Evolutionary conservation across 139 green algal species (phyloP), one percentile per base, ranked within the genome.

Genomic region (Volvox africanus): DNA sequence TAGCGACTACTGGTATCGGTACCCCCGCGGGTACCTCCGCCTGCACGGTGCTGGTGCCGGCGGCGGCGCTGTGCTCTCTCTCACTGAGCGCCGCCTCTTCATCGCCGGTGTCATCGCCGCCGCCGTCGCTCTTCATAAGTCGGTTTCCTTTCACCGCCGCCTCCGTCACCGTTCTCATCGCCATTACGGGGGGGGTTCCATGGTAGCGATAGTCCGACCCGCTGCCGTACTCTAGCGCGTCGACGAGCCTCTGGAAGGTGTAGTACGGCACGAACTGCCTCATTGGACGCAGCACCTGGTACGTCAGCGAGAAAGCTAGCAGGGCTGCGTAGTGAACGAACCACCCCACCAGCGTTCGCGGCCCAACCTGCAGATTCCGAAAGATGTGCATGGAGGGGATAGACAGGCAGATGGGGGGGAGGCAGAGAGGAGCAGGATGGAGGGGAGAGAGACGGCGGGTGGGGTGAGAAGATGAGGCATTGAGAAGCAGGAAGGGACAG

Each of bases 281-380:
- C 26, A 95, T 71, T 16, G 93, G 93, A 13, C 24, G 18, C 33
- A 93, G 88, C 37, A 93, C 16, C 17, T 13, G 9, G 88, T 95
- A 77, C 12, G 62, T 18, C 30, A 94, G 28, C 2, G 89, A 93
- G 92, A 95, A 96, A 21, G 61, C 86, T 16, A 93, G 12, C 9
- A 96, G 92, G 5, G 86, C 89, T 13, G 88, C 32, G 92, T 93
- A 96, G 94, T 96, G 94, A 0, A 24, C 79, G 82, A 96, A 96
- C 94, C 94, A 95, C 76, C 69, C 33, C 20, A 83, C 36, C 65
- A 96, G 62, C 26, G 88, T 91, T 6, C 26, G 50, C 13, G 88
- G 76, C 1, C 94, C 94, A 18, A 96, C 92, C 92, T 95, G 93
- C 22, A 5, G 65, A n/a, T n/a, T 19, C 44, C 44, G 67, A 19